phyloP scores from a whole-genome alignment of 371 early-diverging fungal species.

The Vairimorpha apis region DNA sequence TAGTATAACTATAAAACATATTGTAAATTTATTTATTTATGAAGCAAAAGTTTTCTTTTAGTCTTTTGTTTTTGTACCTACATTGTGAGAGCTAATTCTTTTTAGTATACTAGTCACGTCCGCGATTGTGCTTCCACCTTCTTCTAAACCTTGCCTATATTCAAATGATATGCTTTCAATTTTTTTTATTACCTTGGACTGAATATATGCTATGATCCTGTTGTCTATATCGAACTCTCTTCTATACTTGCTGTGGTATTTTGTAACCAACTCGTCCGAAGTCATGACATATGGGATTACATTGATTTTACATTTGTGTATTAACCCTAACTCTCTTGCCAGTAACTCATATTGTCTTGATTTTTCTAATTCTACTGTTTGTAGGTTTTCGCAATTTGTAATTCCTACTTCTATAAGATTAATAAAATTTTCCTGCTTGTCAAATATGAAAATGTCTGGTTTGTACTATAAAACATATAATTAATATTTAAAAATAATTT shows the following conservation, averaged over 20 bases:
- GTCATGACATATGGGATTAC: not conserved
- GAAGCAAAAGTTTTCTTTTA: too few species aligned
- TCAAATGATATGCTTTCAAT: not conserved
- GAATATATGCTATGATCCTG: not conserved
- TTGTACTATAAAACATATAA: too few species aligned
- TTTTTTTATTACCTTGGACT: not conserved
- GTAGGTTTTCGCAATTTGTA: too few species aligned
- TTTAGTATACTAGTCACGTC: not conserved
- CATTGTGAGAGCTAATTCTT: not conserved
- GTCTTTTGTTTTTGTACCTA: too few species aligned
- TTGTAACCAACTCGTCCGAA: not conserved
- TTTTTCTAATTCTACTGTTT: too few species aligned
- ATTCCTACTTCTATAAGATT: too few species aligned
- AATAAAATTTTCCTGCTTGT: too few species aligned
- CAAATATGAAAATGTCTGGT: too few species aligned
- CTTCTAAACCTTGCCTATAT: not conserved
- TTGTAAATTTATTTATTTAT: too few species aligned
- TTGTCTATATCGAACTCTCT: not conserved
- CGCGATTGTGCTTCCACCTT: not conserved
- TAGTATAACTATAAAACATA: too few species aligned
- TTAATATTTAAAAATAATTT: too few species aligned
- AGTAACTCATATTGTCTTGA: not conserved
- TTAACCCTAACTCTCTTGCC: not conserved
- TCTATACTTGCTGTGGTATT: not conserved
- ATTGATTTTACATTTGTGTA: not conserved